Conservation (phyloP, 805 yeast species). For the Saccharomycopsis sp. region DNA sequence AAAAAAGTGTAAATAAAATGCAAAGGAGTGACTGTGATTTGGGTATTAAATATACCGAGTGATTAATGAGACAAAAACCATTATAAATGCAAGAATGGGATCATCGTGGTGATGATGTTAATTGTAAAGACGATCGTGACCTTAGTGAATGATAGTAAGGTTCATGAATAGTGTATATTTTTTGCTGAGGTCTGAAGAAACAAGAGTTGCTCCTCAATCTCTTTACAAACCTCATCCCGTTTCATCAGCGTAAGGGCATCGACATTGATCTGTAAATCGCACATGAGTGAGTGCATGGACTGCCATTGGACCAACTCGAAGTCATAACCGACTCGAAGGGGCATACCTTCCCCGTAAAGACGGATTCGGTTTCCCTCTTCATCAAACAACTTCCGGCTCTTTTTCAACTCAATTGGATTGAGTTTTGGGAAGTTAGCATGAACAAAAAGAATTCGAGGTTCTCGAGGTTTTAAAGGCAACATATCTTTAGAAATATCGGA, state of each 20-base stretch:
- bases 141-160: background rate
- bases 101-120: background rate
- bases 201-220: constrained; percentile 40
- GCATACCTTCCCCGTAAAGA: constrained; percentile 53
- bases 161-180: constrained; percentile 26
- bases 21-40: background rate
- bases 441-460: constrained; percentile 41
- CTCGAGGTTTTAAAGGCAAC: constrained; percentile 19
- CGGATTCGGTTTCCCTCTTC: constrained; percentile 44
- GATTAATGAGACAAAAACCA: background rate
- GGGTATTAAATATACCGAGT: background rate
- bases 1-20: background rate
- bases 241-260: constrained; percentile 38
- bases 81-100: background rate
- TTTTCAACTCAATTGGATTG: constrained; percentile 50
- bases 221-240: constrained; percentile 41
- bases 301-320: constrained; percentile 56
- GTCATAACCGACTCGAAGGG: constrained; percentile 45
- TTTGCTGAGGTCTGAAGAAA: constrained; percentile 35
- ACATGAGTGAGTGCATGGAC: constrained; percentile 47
- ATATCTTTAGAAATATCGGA: constrained; percentile 17
- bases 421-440: constrained; percentile 66
- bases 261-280: constrained; percentile 43
- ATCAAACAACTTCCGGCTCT: constrained; percentile 32
- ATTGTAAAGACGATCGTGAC: background rate